Evolutionary conservation across 208 protist genomes (phyloP).

Genomic region (Leishmania tropica): DNA sequence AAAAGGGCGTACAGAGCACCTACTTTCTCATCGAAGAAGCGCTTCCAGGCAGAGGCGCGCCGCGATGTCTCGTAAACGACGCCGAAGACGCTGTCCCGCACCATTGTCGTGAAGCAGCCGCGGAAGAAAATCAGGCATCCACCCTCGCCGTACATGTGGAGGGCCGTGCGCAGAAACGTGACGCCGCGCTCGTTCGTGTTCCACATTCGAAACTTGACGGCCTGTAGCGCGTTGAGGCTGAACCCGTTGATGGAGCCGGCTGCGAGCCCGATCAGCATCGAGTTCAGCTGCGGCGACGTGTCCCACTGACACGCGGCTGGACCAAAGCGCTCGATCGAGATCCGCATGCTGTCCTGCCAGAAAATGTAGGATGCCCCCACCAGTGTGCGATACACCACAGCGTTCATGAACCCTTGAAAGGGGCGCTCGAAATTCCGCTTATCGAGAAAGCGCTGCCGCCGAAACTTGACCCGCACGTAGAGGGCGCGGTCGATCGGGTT

Average conservation of each 20-base stretch:
- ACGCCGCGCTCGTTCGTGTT: constrained; percentile 53
- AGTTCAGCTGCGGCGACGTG: constrained; percentile 67
- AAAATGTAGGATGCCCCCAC: constrained; percentile 90
- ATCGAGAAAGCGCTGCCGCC: constrained; percentile 75
- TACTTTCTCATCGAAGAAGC: constrained; percentile 49
- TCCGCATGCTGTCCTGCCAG: constrained; percentile 82
- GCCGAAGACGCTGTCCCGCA: constrained; percentile 88
- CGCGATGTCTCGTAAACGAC: constrained; percentile 85
- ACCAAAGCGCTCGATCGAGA: constrained; percentile 59
- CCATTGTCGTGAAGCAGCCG: constrained; percentile 74
- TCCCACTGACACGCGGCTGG: constrained; percentile 52
- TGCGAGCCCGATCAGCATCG: constrained; percentile 70
- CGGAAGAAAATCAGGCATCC: constrained; percentile 87
- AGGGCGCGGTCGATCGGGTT: constrained; percentile 90
- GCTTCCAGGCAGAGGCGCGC: constrained; percentile 34
- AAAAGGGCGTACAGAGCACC: background rate
- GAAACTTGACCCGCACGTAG: constrained; percentile 87
- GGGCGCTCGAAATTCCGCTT: constrained; percentile 87
- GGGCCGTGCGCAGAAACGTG: constrained; percentile 64
- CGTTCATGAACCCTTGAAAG: constrained; percentile 92
- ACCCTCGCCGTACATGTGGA: constrained; percentile 68
- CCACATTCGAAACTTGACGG: constrained; percentile 93
- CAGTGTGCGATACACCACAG: constrained; percentile 86
- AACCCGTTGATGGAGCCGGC: constrained; percentile 84
- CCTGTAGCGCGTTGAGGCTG: constrained; percentile 84